phyloP scores from a whole-genome alignment of 192 early-diverging fungal species.

The Coemansia erecta region DNA sequence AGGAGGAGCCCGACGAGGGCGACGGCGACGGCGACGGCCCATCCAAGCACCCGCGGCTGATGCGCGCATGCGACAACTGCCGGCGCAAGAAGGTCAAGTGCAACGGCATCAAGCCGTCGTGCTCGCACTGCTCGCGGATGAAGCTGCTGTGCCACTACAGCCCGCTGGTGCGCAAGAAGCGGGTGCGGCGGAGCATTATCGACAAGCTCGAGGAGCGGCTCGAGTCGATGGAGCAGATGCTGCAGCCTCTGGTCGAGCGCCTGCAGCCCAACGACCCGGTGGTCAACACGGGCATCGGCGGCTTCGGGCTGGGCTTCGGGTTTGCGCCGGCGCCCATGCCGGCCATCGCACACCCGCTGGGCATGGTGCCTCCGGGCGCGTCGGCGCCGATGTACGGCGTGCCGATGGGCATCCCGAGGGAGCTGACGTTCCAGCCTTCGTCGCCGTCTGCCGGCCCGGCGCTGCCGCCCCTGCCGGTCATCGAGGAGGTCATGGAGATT shows the following conservation, averaged over 20 bases:
- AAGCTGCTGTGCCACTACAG: constrained; percentile 55
- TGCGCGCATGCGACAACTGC: constrained; percentile 56
- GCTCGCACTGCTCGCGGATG: constrained; percentile 53
- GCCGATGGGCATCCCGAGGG: constrained; percentile 10
- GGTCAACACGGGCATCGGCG: constrained; percentile 22
- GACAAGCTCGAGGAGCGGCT: constrained; percentile 54
- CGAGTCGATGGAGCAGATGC: constrained; percentile 55
- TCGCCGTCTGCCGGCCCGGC: constrained; percentile 6
- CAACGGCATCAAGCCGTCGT: constrained; percentile 51
- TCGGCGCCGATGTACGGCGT: constrained; percentile 1
- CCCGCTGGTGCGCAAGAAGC: constrained; percentile 54
- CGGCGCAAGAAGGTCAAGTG: constrained; percentile 56
- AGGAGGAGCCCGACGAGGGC: constrained; percentile 17
- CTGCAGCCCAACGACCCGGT: constrained; percentile 50
- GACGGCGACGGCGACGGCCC: constrained; percentile 18
- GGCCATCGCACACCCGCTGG: constrained; percentile 36
- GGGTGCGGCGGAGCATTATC: constrained; percentile 50
- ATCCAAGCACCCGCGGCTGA: constrained; percentile 39
- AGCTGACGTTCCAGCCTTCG: constrained; percentile 2
- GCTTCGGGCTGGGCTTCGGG: constrained; percentile 35
- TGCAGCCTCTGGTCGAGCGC: constrained; percentile 54
- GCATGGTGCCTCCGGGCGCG: constrained; percentile 7
- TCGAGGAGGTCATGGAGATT: constrained; percentile 53
- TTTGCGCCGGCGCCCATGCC: constrained; percentile 42
- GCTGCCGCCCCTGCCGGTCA: constrained; percentile 31